Evolutionary conservation across 768 basidiomycete species (phyloP).

Genomic region (Candolleomyces eurysporus): DNA sequence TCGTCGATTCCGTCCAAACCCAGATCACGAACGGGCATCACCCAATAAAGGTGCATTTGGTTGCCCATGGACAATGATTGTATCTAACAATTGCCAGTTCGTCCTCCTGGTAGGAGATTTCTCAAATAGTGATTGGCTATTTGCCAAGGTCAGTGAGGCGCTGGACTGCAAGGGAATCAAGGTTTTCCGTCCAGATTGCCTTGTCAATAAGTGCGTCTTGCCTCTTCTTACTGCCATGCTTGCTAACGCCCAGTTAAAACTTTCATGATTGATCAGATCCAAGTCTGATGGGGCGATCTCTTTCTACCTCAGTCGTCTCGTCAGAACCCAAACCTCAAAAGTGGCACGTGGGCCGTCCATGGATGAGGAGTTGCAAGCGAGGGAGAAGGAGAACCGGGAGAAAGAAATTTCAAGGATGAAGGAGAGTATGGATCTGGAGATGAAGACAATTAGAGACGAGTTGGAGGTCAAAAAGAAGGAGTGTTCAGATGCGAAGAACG

Average conservation of each 20-base stretch:
- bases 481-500: neutral
- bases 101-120: conserved; percentile 55
- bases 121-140: conserved; percentile 49
- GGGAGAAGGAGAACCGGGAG: neutral
- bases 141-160: conserved; percentile 29
- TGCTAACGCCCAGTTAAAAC: neutral
- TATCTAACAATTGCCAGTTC: conserved; percentile 21
- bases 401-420: neutral
- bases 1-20: conserved; percentile 29
- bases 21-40: conserved; percentile 24
- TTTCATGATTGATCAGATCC: neutral
- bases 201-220: conserved; percentile 10
- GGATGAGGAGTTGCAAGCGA: neutral
- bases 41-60: conserved; percentile 26
- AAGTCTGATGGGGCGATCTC: conserved; percentile 13
- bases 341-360: conserved; percentile 13
- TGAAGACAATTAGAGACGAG: neutral
- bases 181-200: conserved; percentile 8
- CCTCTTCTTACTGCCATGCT: neutral
- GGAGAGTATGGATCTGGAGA: neutral
- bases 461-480: conserved; percentile 1
- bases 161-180: conserved; percentile 1
- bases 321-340: conserved; percentile 5
- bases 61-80: neutral
- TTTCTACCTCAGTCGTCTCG: conserved; percentile 12